Conservation (phyloP, 257 asterid species). For the Petunia secreta region DNA sequence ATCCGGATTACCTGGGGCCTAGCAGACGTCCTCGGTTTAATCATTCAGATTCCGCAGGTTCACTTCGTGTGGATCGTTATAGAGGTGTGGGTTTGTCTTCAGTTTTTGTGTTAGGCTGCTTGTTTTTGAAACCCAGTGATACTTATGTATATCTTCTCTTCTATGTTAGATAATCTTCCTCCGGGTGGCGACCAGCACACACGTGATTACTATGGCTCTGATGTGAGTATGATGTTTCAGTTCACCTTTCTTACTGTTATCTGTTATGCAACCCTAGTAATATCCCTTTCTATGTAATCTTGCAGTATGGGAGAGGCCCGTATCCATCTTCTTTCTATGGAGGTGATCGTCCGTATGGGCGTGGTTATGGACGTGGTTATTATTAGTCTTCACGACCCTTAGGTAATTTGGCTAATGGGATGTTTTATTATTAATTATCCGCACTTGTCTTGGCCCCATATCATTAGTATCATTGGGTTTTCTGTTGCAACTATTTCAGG, state of each 20-base stretch:
- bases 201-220: conserved; percentile 53
- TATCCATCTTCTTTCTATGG: conserved; percentile 44
- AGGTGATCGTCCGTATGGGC: conserved; percentile 47
- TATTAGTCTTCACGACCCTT: conserved; percentile 40
- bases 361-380: conserved; percentile 45
- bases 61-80: conserved; percentile 43
- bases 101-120: conserved; percentile 27
- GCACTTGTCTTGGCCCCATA: conserved; percentile 16
- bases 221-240: conserved; percentile 43
- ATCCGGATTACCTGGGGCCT: conserved; percentile 53
- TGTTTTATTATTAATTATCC: background rate
- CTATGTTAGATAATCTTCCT: conserved; percentile 42
- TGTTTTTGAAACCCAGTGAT: background rate
- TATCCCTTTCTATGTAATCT: conserved; percentile 31
- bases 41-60: conserved; percentile 42
- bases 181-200: conserved; percentile 39
- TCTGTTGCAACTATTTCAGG: conserved; percentile 32
- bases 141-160: conserved; percentile 16
- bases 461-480: conserved; percentile 27
- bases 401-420: conserved; percentile 37
- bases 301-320: conserved; percentile 49
- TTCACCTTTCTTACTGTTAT: conserved; percentile 20
- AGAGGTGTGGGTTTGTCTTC: conserved; percentile 40
- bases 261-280: conserved; percentile 9
- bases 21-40: conserved; percentile 54